Evolutionary conservation across 345 rosid species (phyloP).

Genomic region (Toxicodendron radicans): DNA sequence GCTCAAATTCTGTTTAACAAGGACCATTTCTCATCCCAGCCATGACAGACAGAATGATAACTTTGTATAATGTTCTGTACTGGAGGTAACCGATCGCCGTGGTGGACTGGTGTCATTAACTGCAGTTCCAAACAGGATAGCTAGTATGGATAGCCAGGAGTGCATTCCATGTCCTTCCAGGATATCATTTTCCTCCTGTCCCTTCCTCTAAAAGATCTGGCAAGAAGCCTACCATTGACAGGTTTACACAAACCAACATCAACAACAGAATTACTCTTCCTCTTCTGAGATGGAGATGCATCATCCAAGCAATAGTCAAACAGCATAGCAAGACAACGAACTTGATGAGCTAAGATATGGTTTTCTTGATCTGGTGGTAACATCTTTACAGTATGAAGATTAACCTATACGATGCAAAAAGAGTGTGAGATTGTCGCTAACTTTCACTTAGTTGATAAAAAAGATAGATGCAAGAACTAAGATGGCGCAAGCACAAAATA

Average conservation of each 20-base stretch:
- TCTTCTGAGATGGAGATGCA: slow-evolving; percentile 48
- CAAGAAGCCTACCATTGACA: slow-evolving; percentile 64
- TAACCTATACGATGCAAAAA: slow-evolving; percentile 51
- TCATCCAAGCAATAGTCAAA: slow-evolving; percentile 77
- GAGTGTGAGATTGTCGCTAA: slow-evolving; percentile 6
- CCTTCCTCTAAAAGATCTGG: slow-evolving; percentile 84
- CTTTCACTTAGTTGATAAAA: background rate
- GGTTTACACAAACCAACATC: slow-evolving; percentile 89
- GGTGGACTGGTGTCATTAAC: too few relatives aligned
- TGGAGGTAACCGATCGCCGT: too few relatives aligned
- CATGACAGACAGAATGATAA: background rate
- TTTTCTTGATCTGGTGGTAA: slow-evolving; percentile 62
- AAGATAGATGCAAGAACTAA: background rate
- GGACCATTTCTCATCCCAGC: background rate
- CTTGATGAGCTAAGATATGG: slow-evolving; percentile 66
- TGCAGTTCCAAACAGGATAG: slow-evolving; percentile 5
- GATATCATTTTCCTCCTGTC: slow-evolving; percentile 90
- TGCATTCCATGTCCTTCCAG: slow-evolving; percentile 73
- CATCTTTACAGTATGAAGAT: slow-evolving; percentile 72
- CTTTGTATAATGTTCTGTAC: too few relatives aligned
- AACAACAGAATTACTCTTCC: slow-evolving; percentile 53
- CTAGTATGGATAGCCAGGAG: slow-evolving; percentile 38
- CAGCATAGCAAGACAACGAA: slow-evolving; percentile 72
- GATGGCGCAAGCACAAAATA: background rate
- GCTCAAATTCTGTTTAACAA: background rate